Conservation (phyloP, 2,329 filamentous ascomycete species). For the Apiospora kogelbergensis region DNA sequence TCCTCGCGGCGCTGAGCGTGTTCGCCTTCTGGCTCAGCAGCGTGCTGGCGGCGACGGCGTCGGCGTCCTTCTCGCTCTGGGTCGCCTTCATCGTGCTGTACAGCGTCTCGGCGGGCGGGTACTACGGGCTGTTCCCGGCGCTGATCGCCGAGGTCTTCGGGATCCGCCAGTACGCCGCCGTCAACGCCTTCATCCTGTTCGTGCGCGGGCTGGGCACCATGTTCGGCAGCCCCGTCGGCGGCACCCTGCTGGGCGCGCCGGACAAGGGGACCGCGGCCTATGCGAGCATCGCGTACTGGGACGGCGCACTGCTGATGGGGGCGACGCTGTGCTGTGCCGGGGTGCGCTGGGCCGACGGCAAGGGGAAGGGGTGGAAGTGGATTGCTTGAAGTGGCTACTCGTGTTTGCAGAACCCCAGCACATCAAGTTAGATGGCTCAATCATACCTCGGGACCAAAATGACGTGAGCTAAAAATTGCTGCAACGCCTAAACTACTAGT, state of each 20-base stretch:
- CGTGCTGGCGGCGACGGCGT: slow-evolving; percentile 24
- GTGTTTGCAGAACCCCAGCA: too few species aligned
- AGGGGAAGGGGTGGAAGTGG: slow-evolving; percentile 40
- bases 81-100: slow-evolving; percentile 43
- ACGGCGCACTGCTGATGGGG: slow-evolving; percentile 39
- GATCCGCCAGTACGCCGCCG: slow-evolving; percentile 44
- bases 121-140: slow-evolving; percentile 45
- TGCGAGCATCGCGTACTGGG: slow-evolving; percentile 39
- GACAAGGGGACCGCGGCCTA: slow-evolving; percentile 34
- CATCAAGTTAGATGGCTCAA: too few species aligned
- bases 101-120: slow-evolving; percentile 43
- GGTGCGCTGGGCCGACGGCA: slow-evolving; percentile 41
- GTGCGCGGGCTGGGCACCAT: slow-evolving; percentile 42
- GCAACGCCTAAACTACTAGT: too few species aligned
- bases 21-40: slow-evolving; percentile 38
- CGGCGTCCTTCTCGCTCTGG: slow-evolving; percentile 35
- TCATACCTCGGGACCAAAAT: too few species aligned
- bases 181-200: slow-evolving; percentile 48
- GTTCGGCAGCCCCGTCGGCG: slow-evolving; percentile 45
- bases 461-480: too few species aligned
- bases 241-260: slow-evolving; percentile 36
- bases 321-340: slow-evolving; percentile 39
- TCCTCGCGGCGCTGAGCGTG: slow-evolving; percentile 36
- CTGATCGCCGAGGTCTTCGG: slow-evolving; percentile 49
- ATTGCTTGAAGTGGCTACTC: slow-evolving; percentile 33